Conservation (phyloP, 148 eudicot species). For the Rhododendron mucronatum region DNA sequence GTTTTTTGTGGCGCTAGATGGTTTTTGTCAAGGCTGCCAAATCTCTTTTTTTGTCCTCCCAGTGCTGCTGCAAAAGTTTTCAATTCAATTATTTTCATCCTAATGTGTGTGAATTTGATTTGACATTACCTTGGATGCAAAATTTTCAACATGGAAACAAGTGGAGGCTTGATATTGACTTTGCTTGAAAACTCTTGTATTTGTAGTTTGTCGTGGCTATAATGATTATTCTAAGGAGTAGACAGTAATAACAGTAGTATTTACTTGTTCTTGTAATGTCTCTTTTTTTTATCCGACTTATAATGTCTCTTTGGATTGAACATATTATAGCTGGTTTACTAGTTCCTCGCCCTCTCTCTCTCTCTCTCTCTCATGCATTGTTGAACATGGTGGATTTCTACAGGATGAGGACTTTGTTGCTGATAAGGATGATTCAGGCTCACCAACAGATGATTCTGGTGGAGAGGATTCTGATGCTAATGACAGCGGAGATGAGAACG, state of each 20-base stretch:
- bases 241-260: neutral
- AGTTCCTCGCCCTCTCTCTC: neutral
- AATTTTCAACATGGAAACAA: neutral
- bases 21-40: neutral
- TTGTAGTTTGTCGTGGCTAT: neutral
- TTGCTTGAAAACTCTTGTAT: neutral
- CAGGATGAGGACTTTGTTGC: slow-evolving; percentile 91
- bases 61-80: neutral
- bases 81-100: neutral
- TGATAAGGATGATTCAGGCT: slow-evolving; percentile 81
- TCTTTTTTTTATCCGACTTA: no score
- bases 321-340: neutral
- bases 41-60: neutral
- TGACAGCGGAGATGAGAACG: slow-evolving; percentile 50
- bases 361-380: neutral
- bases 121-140: neutral
- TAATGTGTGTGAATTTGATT: neutral
- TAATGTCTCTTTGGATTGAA: neutral
- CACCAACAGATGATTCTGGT: slow-evolving; percentile 90
- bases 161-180: neutral
- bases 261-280: neutral
- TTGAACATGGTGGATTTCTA: slow-evolving; percentile 2
- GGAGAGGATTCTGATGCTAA: slow-evolving; percentile 80
- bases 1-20: neutral
- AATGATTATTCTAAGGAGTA: neutral